These are phyloP conservation scores for Podospora pseudocomata DNA, from an alignment of 495 filamentous ascomycete genomes.

Conservation along the genomic window DNA sequence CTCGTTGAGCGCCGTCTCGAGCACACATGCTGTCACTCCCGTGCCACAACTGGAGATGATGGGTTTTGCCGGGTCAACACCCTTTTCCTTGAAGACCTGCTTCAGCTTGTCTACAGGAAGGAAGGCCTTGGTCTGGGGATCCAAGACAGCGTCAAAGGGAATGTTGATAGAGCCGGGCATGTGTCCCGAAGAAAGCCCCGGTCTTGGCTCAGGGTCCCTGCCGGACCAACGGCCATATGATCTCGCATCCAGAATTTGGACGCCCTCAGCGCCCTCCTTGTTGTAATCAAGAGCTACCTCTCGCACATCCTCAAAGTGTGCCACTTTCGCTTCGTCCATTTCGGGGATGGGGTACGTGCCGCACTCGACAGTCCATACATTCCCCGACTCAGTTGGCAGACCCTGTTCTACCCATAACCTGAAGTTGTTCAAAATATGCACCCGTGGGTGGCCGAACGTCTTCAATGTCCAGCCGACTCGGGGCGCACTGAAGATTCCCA, in stretches of 20 bases:
- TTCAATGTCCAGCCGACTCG: conserved; percentile 89
- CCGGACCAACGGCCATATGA: conserved; percentile 76
- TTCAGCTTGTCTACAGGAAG: conserved; percentile 67
- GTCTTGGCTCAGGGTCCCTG: conserved; percentile 78
- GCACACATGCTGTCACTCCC: conserved; percentile 88
- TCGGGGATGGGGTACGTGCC: conserved; percentile 53
- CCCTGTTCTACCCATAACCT: conserved; percentile 80
- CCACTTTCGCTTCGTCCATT: conserved; percentile 47
- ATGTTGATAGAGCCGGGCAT: conserved; percentile 84
- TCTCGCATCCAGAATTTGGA: conserved; percentile 90
- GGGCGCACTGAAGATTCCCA: conserved; percentile 91
- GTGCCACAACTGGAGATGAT: conserved; percentile 91
- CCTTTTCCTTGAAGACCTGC: conserved; percentile 70
- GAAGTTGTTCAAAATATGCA: conserved; percentile 94
- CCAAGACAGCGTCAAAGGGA: conserved; percentile 73
- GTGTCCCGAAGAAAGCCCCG: conserved; percentile 85
- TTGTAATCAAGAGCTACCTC: conserved; percentile 68
- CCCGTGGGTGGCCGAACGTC: conserved; percentile 84
- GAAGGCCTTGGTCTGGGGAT: conserved; percentile 76
- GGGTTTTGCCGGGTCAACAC: conserved; percentile 74
- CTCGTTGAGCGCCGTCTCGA: conserved; percentile 80
- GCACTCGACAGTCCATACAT: conserved; percentile 58
- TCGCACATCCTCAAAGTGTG: conserved; percentile 71
- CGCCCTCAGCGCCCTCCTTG: conserved; percentile 72
- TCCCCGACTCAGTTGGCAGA: conserved; percentile 73